These are phyloP conservation scores for Plasmodium cynomolgi DNA, from an alignment of 169 alveolate genomes.

Conservation along the genomic window DNA sequence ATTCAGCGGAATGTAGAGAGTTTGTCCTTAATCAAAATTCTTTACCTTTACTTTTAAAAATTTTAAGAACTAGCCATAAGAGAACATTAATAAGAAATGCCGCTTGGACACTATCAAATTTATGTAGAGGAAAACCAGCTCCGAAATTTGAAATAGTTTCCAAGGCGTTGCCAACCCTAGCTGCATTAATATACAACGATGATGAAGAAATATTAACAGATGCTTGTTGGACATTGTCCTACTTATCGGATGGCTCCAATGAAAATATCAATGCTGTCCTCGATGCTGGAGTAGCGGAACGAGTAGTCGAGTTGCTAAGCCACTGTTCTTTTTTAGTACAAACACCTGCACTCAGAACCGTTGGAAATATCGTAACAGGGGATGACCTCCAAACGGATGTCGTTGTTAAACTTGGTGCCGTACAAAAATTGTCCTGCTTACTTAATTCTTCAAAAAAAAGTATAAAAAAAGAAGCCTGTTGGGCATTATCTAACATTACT, in stretches of 20 bases:
- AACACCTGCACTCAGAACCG: slow-evolving; percentile 97
- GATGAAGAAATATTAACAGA: slow-evolving; percentile 92
- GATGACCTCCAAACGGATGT: slow-evolving; percentile 95
- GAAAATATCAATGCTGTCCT: slow-evolving; percentile 91
- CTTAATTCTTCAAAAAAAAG: slow-evolving; percentile 91
- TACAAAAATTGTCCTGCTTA: slow-evolving; percentile 87
- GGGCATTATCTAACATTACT: slow-evolving; percentile 97
- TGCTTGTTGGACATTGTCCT: slow-evolving; percentile 96
- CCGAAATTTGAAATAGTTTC: slow-evolving; percentile 90
- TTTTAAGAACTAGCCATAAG: slow-evolving; percentile 87
- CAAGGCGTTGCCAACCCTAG: slow-evolving; percentile 91
- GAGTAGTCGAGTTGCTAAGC: slow-evolving; percentile 93
- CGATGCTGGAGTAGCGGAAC: slow-evolving; percentile 92
- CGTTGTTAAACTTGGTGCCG: slow-evolving; percentile 93
- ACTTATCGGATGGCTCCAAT: slow-evolving; percentile 94
- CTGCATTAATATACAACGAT: slow-evolving; percentile 88
- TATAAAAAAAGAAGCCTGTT: slow-evolving; percentile 97
- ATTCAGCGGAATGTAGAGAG: slow-evolving; percentile 94
- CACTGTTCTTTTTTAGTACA: slow-evolving; percentile 91
- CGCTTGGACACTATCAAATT: slow-evolving; percentile 96
- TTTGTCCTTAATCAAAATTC: slow-evolving; percentile 91
- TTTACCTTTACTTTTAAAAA: slow-evolving; percentile 87
- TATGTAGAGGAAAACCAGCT: slow-evolving; percentile 96
- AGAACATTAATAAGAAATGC: slow-evolving; percentile 94
- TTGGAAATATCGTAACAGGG: slow-evolving; percentile 98